Base-by-base conservation (phyloP, 140 eudicot species). In the Ambrosia hybrid region DNA sequence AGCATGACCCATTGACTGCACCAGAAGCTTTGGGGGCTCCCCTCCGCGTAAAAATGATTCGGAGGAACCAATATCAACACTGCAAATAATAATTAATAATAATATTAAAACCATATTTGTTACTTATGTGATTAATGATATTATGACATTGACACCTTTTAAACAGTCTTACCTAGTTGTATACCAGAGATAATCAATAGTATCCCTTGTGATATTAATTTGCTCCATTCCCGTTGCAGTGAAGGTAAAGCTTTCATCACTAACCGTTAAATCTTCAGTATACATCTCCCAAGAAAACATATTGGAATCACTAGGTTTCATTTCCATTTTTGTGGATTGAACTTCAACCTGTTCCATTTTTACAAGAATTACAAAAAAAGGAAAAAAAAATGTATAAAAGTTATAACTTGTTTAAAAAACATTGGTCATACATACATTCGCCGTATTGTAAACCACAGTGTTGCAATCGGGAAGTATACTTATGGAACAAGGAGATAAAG, bases 151-250 rank as follows among this genome's bases (percentile, higher is more conserved):
- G 26, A 21, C 26, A 21, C 26, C 26, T 21, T 21, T 21, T 11
- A 51, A 48, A 36, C 17, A 77, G 36, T 76, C 91, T 79, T 79
- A 90, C 98, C 93, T 86, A 60, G 96, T 90, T 72, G 77, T 84
- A 81, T 93, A 93, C 98, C 98, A 93, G 10, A 93, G 88, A 72
- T 93, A 93, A 75, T 93, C 98, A 77, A 87, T 90, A 16, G 83
- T 57, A 80, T 93, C 98, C 71, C 91, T 84, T 11, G 98, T 93
- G 71, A 87, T 75, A 75, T 90, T 93, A 70, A 93, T 82, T 78
- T 93, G 98, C 79, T 93, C 98, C 89, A 93, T 48, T 52, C 98
- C 98, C 11, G 68, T 9, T 21, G 91, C 66, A 21, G 86, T 76
- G 65, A 88, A 79, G 6, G 83, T 21, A 0, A 96, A 74, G 70